A percentile compares a stretch with the other conserved stretches of the same genome.
These are phyloP conservation scores for Globisporangium echinulatum DNA, from an alignment of 352 stramenopile genomes.

Conservation along the genomic window DNA sequence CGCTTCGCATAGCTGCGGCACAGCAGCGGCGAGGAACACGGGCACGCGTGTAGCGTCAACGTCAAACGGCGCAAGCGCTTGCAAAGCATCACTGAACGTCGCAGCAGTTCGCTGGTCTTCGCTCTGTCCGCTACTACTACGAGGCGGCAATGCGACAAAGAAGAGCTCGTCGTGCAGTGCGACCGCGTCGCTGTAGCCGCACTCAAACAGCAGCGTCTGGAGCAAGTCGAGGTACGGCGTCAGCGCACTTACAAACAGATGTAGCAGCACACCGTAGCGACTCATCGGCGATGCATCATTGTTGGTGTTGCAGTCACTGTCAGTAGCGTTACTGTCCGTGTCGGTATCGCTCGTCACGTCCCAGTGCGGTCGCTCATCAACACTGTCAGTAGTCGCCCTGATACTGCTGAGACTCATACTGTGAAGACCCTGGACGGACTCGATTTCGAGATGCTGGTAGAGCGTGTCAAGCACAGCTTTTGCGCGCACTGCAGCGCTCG, in stretches of 20 bases:
- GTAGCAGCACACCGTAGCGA: conserved; percentile 35
- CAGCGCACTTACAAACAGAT: conserved; percentile 38
- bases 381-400: too few relatives aligned
- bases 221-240: conserved; percentile 45
- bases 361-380: too few relatives aligned
- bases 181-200: conserved; percentile 30
- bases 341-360: too few relatives aligned
- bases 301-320: too few relatives aligned
- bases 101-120: neutral
- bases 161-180: conserved; percentile 45
- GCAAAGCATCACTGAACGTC: conserved; percentile 36
- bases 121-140: too few relatives aligned
- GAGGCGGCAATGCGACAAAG: conserved; percentile 21
- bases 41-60: conserved; percentile 30
- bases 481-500: conserved; percentile 22
- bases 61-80: conserved; percentile 36
- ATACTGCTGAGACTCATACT: too few relatives aligned
- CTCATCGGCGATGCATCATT: conserved; percentile 7
- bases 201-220: conserved; percentile 44
- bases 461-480: conserved; percentile 37
- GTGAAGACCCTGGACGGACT: conserved; percentile 24
- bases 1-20: conserved; percentile 32
- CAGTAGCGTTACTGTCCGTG: too few relatives aligned
- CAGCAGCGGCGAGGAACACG: conserved; percentile 30
- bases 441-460: conserved; percentile 32